phyloP scores from a whole-genome alignment of 2,329 filamentous ascomycete species.

The Fusarium albosuccineum region DNA sequence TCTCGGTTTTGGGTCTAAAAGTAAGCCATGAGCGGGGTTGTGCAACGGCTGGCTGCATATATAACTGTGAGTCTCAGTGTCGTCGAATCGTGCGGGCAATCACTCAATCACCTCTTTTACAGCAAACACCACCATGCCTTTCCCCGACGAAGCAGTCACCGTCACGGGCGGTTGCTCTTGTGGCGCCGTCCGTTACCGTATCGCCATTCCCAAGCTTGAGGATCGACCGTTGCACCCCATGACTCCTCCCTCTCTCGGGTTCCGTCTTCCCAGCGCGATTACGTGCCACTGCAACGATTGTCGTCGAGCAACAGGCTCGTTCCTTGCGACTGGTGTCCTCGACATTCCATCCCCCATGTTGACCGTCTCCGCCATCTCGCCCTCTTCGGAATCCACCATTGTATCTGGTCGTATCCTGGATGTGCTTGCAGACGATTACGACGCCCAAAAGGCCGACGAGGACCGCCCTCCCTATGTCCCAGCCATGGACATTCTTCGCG shows the following conservation, averaged over 20 bases:
- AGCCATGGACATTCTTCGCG: conserved; percentile 35
- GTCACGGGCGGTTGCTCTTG: conserved; percentile 47
- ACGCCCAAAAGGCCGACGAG: conserved; percentile 26
- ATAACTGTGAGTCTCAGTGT: background rate
- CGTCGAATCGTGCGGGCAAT: too few species aligned
- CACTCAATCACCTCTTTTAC: too few species aligned
- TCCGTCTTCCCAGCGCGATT: conserved; percentile 31
- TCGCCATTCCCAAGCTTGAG: conserved; percentile 32
- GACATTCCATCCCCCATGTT: conserved; percentile 35
- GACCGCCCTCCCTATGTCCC: conserved; percentile 35
- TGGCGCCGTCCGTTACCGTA: conserved; percentile 43
- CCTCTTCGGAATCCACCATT: conserved; percentile 19
- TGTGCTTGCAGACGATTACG: conserved; percentile 26
- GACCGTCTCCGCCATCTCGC: conserved; percentile 39
- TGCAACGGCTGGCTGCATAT: background rate
- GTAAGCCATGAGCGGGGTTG: too few species aligned
- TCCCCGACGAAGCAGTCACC: conserved; percentile 39
- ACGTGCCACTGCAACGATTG: conserved; percentile 46
- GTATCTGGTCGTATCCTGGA: conserved; percentile 35
- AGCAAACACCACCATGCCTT: conserved; percentile 28
- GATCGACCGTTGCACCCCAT: conserved; percentile 31
- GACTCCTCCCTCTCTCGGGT: conserved; percentile 15
- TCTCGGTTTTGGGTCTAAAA: too few species aligned
- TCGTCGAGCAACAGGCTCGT: conserved; percentile 31
- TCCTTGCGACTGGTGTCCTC: conserved; percentile 18